Conservation (phyloP, 1,284 basidiomycete genomes). For the Lignosus rhinocerotis region DNA sequence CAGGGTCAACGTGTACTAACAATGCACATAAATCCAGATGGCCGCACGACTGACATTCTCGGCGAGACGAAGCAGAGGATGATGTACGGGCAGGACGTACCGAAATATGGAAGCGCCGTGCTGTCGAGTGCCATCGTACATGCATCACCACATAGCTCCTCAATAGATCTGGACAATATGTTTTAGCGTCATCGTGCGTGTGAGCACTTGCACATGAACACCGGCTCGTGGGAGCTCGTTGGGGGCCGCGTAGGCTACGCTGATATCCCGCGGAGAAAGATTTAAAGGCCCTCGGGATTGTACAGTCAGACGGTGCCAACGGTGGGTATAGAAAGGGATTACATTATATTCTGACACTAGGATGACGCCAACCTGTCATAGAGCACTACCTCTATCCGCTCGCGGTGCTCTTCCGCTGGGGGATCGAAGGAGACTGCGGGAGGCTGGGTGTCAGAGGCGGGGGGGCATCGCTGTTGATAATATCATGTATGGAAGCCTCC, state of each 20-base stretch:
- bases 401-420: conserved; percentile 26
- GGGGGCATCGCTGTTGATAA: conserved; percentile 66
- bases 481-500: conserved; percentile 80
- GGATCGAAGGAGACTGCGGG: conserved; percentile 33
- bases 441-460: conserved; percentile 28
- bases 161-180: background rate
- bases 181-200: conserved; percentile 1
- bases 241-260: background rate
- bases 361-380: conserved; percentile 13
- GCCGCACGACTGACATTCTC: conserved; percentile 4
- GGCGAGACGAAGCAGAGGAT: background rate
- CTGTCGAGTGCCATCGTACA: conserved; percentile 7
- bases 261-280: conserved; percentile 12
- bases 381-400: conserved; percentile 10
- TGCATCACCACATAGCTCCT: conserved; percentile 1
- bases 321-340: conserved; percentile 16
- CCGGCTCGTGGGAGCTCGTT: conserved; percentile 7
- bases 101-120: conserved; percentile 5
- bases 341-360: conserved; percentile 15
- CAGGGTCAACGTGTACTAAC: background rate
- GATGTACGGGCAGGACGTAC: background rate
- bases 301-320: background rate
- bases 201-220: background rate
- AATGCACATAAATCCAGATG: background rate
- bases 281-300: background rate